Base-by-base conservation (phyloP, 495 filamentous ascomycete species). In the Aspergillus indologenus region DNA sequence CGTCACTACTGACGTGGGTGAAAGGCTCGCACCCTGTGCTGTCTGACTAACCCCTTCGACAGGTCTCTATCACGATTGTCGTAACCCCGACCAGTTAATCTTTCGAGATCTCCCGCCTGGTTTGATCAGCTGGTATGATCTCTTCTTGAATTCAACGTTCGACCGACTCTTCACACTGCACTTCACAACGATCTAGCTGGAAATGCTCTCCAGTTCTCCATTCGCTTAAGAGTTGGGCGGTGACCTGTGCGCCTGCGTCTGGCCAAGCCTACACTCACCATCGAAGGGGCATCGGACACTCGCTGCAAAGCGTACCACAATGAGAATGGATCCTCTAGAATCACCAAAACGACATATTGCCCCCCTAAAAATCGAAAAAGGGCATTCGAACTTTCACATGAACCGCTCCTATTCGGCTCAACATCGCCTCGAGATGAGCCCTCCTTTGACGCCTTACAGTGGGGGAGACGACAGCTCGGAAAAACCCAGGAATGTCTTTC, bases 281-380 rank as follows among this genome's bases (percentile, higher is more conserved):
- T 23, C 22, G 50, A 40, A 47, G 34, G 19, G 55, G 59, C 62
- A 57, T 53, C 31, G 53, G 26, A 53, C 43, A 60, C 52, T 45
- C 53, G 57, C 29, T 56, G 47, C 26, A 54, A 49, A 44, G 43
- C 40, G 22, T 51, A 51, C n/a, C 48, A 43, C 21, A 42, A 40
- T 54, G 62, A 56, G 59, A 61, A 65, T 48, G 34, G 34, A 14
- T 11, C 12, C 12, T 2, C 75, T 75, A 71, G 70, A 71, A 61
- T 67, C 70, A 69, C 71, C 73, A 66, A 74, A 69, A 67, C 65
- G 69, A 58, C 71, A 87, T 69, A 87, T 93, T 65, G 87, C 89
- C 62, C 90, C 90, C 45, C 78, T 93, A 65, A 77, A 87, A 53
- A 87, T 92, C 62, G 77, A 82, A 61, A 92, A 91, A 73, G 77